These are phyloP conservation scores for Claviceps digitariae DNA, from an alignment of 2,329 filamentous ascomycete species.

Conservation along the genomic window DNA sequence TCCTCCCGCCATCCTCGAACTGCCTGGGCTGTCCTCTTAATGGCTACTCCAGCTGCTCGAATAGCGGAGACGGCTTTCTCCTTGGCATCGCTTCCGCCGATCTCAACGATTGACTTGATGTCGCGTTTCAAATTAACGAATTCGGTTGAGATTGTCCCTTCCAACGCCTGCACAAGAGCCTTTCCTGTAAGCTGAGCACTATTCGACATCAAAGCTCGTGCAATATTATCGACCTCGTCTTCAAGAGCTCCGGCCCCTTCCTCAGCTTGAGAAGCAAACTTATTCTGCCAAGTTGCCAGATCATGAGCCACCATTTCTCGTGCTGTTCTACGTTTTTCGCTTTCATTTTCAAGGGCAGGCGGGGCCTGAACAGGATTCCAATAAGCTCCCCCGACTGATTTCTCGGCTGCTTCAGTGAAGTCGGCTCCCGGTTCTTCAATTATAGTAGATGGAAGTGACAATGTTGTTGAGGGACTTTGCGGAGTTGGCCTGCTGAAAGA, in stretches of 20 bases:
- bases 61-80: constrained; percentile 36
- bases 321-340: constrained; percentile 41
- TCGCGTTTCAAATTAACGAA: constrained; percentile 51
- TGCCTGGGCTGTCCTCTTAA: constrained; percentile 65
- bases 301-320: constrained; percentile 63
- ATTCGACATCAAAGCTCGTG: constrained; percentile 40
- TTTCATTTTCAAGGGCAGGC: constrained; percentile 31
- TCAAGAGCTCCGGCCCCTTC: constrained; percentile 68
- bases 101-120: constrained; percentile 48
- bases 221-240: constrained; percentile 47
- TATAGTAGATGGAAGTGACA: constrained; percentile 19
- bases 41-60: constrained; percentile 52
- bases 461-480: constrained; percentile 13
- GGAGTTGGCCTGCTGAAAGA: constrained; percentile 22
- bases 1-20: constrained; percentile 63
- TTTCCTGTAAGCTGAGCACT: constrained; percentile 54
- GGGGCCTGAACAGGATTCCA: constrained; percentile 29
- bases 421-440: constrained; percentile 7
- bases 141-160: constrained; percentile 51
- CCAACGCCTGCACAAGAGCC: constrained; percentile 53
- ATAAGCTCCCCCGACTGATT: constrained; percentile 11
- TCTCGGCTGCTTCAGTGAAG: constrained; percentile 17
- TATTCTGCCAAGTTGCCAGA: constrained; percentile 72
- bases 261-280: constrained; percentile 74
- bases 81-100: constrained; percentile 27